These are phyloP conservation scores for Emergomyces africanus DNA, from an alignment of 2,329 filamentous ascomycete species.

Conservation along the genomic window DNA sequence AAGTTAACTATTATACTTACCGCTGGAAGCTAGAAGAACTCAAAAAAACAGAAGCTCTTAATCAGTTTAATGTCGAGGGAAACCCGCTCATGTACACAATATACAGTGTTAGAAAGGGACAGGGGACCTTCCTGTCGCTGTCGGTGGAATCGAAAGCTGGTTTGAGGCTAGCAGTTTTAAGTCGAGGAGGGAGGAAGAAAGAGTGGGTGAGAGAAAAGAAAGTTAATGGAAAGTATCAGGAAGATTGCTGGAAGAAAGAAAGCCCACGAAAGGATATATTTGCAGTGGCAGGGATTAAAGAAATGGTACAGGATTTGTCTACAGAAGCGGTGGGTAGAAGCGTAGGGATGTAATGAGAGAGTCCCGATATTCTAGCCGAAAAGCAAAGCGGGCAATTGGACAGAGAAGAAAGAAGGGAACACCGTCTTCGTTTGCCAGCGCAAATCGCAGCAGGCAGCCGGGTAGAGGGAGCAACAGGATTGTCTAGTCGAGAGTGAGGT, in stretches of 20 bases:
- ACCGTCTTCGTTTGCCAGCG: conserved; percentile 25
- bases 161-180: neutral
- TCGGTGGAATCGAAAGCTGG: conserved; percentile 9
- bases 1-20: neutral
- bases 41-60: neutral
- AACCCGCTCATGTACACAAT: conserved; percentile 3
- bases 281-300: conserved; percentile 4
- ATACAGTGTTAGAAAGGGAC: neutral
- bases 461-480: conserved; percentile 1
- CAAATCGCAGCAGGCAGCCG: conserved; percentile 18
- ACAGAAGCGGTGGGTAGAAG: neutral
- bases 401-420: conserved; percentile 11
- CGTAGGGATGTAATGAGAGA: neutral
- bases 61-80: neutral
- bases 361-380: neutral
- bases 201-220: conserved; percentile 3
- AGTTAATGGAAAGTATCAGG: conserved; percentile 4
- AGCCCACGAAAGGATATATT: conserved; percentile 4
- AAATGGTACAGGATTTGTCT: conserved; percentile 1
- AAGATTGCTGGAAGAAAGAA: conserved; percentile 7
- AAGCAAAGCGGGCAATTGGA: conserved; percentile 7
- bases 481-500: neutral
- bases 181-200: neutral
- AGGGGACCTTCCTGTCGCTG: neutral
- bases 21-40: neutral